A percentile compares a stretch with the other conserved stretches of the same genome.
These are phyloP conservation scores for Naganishia vaughanmartiniae DNA, from an alignment of 768 basidiomycete species.

Conservation along the genomic window DNA sequence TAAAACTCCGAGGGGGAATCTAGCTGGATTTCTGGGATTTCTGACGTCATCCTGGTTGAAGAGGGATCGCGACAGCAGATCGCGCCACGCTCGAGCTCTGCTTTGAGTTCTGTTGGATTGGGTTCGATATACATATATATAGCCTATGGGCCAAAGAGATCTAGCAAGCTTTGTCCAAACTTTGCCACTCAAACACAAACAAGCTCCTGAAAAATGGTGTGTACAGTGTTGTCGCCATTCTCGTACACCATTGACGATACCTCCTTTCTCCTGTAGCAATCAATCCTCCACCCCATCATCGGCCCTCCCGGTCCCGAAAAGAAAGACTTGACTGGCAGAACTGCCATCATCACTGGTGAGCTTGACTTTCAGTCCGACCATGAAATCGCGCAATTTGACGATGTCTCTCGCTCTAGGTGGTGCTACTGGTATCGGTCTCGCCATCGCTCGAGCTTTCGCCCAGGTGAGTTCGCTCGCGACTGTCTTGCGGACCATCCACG, in stretches of 20 bases:
- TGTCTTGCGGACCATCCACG: neutral
- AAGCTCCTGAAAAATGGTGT: neutral
- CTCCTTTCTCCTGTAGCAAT: slow-evolving; percentile 32
- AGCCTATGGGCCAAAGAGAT: no score
- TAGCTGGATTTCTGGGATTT: no score
- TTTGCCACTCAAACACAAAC: no score
- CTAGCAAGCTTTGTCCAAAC: no score
- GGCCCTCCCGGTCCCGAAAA: slow-evolving; percentile 43
- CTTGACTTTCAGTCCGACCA: slow-evolving; percentile 11
- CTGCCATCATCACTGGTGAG: slow-evolving; percentile 42
- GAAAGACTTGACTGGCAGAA: slow-evolving; percentile 40
- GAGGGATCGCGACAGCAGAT: no score
- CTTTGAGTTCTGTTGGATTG: no score
- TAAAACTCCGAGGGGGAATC: no score
- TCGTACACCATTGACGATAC: no score
- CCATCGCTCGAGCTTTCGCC: slow-evolving; percentile 41
- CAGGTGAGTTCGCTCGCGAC: neutral
- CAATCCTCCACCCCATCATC: slow-evolving; percentile 44
- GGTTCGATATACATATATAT: no score
- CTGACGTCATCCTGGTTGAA: no score
- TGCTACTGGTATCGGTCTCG: slow-evolving; percentile 38
- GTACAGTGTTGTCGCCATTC: neutral
- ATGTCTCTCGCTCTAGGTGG: slow-evolving; percentile 18
- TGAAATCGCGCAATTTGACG: no score
- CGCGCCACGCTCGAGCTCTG: no score